Evolutionary conservation across 1,284 basidiomycete genomes (phyloP).

Genomic region (Malassezia yamatoensis): DNA sequence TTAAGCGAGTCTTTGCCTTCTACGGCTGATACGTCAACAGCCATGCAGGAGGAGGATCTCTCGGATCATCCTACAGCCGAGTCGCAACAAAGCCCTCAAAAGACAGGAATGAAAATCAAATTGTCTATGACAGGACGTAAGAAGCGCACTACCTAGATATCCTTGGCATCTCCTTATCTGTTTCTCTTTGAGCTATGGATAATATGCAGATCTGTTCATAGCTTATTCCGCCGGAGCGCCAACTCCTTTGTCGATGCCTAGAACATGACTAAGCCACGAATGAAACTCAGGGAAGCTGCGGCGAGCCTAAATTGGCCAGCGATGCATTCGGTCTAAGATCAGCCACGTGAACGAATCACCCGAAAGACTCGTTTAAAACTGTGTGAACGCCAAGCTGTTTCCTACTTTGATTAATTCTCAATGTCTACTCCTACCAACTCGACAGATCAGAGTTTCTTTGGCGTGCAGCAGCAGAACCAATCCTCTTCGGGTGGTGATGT

Average conservation of each 20-base stretch:
- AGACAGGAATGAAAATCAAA: constrained; percentile 18
- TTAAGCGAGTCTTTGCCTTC: constrained; percentile 23
- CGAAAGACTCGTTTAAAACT: not conserved
- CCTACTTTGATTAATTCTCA: not conserved
- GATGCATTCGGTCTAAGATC: too few species aligned
- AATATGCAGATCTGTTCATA: too few species aligned
- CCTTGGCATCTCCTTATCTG: not conserved
- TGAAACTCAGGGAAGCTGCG: too few species aligned
- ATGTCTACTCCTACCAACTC: constrained; percentile 2
- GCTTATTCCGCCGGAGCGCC: too few species aligned
- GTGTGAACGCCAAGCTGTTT: not conserved
- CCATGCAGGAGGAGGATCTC: not conserved
- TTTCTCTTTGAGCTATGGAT: too few species aligned
- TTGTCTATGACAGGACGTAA: constrained; percentile 15
- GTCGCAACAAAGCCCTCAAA: not conserved
- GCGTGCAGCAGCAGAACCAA: constrained; percentile 7
- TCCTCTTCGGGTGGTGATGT: constrained; percentile 9
- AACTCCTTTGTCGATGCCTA: too few species aligned
- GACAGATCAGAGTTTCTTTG: constrained; percentile 9
- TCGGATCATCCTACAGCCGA: not conserved
- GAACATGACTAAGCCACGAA: too few species aligned
- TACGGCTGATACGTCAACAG: not conserved
- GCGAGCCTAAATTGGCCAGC: too few species aligned
- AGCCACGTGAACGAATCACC: not conserved
- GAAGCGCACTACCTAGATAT: constrained; percentile 4